Base-by-base conservation (phyloP, 169 alveolate species). In the Ichthyophthirius multifiliis region DNA sequence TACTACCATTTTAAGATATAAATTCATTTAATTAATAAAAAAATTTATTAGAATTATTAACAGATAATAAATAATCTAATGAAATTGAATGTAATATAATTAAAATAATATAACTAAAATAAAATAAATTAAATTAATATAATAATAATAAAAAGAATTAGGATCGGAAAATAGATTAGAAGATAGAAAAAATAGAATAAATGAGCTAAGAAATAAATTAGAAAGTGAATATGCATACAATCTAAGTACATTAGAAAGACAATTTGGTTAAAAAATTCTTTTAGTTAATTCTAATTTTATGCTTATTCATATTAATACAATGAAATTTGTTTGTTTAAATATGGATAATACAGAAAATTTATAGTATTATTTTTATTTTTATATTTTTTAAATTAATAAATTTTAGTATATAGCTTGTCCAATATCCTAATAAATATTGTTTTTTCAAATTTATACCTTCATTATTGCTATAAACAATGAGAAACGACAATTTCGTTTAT, bases 401-500 rank as follows among this genome's bases (percentile, higher is more conserved):
- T 9, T 45, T 6, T 46, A 79, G 85, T 67, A 47, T 81, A 18
- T 20, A 81, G 46, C 32, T 81, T 41, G 76, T 63, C 0, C 82
- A 81, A 43, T 27, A 67, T 15, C 86, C 86, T 7, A 63, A 81
- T 47, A 65, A 47, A 16, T 48, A 48, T 71, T 71, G 86, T 43
- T 81, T 81, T 23, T 81, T 81, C 48, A 73, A 71, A 47, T 81
- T 81, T 39, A 76, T 71, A 62, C 86, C 86, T 13, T 71, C 82
- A 20, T 32, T 81, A 23, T 31, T 43, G 47, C 43, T 81, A n/a
- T 32, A 81, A 47, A 48, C 39, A 15, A 76, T 76, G 67, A 67
- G 86, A 37, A 71, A 76, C 30, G 86, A 81, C 20, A 81, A 81
- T 55, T 81, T 81, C 18, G 86, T 81, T 32, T 81, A 81, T 31